Base-by-base conservation (phyloP, 345 rosid species). In the Melaleuca quinquenervia region DNA sequence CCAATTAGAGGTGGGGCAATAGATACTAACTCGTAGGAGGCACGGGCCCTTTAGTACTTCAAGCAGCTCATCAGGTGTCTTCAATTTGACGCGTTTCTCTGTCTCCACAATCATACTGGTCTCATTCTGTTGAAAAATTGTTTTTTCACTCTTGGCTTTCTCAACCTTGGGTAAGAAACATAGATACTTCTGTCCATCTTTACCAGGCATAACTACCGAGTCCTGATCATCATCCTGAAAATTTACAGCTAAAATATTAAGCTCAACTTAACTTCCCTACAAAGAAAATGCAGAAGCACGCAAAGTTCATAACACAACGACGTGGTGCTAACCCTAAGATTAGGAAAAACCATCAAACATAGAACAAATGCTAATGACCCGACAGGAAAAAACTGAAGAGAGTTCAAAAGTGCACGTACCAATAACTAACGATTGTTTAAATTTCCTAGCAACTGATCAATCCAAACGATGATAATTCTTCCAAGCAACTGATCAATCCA, bases 11-110 rank as follows among this genome's bases (percentile, higher is more conserved):
- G 56, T 14, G 84, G 44, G 70, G 64, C 3, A 55, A 50, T 50
- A 84, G 84, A 86, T 84, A 50, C 93, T 89, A 60, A 97, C 98
- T 75, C 96, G 92, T 82, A 93, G 0, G 88, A 95, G 91, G 90
- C 99, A 97, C 44, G 27, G 87, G 21, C 55, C 98, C 87, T 90
- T 90, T 52, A 96, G 90, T 75, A 87, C 91, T 91, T 94, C 96
- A 85, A 97, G 96, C 52, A 95, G 89, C 88, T 97, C 98, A 90
- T 97, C 99, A 14, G 98, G 98, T 50, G 95, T 95, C 94, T 95
- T 95, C 90, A 96, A 88, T 89, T 93, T 94, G 85, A 92, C 64
- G 76, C 85, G 95, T 84, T 91, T 92, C 90, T 95, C 95, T 5
- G 94, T 89, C 89, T 96, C 98, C 91, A 96, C 89, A 90, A 97